phyloP scores from a whole-genome alignment of 805 yeast species.

The Ogataea chonburiensis region DNA sequence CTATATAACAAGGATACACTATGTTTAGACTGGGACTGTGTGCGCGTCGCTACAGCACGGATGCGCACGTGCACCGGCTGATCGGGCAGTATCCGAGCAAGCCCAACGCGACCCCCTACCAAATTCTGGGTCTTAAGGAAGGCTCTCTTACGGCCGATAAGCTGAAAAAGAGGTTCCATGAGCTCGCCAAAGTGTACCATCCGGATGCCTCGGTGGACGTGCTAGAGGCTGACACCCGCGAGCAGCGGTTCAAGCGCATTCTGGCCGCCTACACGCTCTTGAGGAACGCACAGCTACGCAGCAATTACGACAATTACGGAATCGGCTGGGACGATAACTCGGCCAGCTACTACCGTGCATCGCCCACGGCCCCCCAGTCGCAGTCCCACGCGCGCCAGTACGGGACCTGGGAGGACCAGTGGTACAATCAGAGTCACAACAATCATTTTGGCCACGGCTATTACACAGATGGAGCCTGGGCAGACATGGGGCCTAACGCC shows the following conservation, averaged over 20 bases:
- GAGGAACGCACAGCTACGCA: constrained; percentile 42
- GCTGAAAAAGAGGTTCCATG: constrained; percentile 52
- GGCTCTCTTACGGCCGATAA: constrained; percentile 36
- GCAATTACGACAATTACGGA: constrained; percentile 45
- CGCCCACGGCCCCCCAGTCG: constrained; percentile 19
- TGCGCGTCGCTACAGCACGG: constrained; percentile 3
- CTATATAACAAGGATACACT: background rate
- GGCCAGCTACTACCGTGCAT: constrained; percentile 22
- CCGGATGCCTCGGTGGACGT: constrained; percentile 53
- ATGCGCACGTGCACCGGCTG: constrained; percentile 12
- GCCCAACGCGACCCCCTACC: constrained; percentile 64
- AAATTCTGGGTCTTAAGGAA: constrained; percentile 51
- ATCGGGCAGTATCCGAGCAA: constrained; percentile 44
- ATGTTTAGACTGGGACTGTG: constrained; percentile 1
- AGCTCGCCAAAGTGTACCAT: constrained; percentile 73
- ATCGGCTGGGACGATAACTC: constrained; percentile 44
- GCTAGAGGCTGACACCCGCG: constrained; percentile 26
- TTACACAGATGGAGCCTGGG: constrained; percentile 29
- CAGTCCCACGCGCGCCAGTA: constrained; percentile 19
- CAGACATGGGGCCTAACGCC: constrained; percentile 25
- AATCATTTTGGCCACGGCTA: constrained; percentile 29
- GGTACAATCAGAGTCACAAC: constrained; percentile 18
- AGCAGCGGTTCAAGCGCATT: constrained; percentile 52
- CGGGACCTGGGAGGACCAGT: constrained; percentile 34
- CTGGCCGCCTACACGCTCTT: constrained; percentile 61